These are phyloP conservation scores for Artomyces pyxidatus DNA, from an alignment of 768 basidiomycete genomes.

Conservation along the genomic window DNA sequence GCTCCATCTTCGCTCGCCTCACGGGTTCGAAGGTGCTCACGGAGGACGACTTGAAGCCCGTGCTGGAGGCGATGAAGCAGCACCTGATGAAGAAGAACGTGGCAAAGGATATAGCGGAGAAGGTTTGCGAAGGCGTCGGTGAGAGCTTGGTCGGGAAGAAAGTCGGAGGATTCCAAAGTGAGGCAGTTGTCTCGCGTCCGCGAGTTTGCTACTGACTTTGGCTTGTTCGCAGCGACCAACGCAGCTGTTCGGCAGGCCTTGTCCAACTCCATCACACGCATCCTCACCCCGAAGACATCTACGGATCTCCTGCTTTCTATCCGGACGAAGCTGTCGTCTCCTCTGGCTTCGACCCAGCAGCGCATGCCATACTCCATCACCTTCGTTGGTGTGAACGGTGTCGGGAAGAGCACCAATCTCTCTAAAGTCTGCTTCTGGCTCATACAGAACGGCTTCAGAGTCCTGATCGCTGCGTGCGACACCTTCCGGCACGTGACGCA, in stretches of 20 bases:
- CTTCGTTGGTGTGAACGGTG: constrained; percentile 98
- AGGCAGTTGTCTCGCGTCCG: constrained; percentile 19
- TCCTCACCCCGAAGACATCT: constrained; percentile 92
- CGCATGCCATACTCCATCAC: constrained; percentile 87
- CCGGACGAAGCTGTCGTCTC: constrained; percentile 73
- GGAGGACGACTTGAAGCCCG: constrained; percentile 77
- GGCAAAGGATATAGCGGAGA: constrained; percentile 89
- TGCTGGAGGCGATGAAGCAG: constrained; percentile 91
- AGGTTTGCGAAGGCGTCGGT: constrained; percentile 92
- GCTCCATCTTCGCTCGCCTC: constrained; percentile 74
- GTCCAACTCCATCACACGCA: constrained; percentile 81
- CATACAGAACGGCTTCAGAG: constrained; percentile 87
- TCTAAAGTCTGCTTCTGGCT: constrained; percentile 99
- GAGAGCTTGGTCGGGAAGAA: constrained; percentile 85
- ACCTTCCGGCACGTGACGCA: constrained; percentile 64
- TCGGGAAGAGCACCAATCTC: constrained; percentile 97
- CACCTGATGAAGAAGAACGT: constrained; percentile 99
- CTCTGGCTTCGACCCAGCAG: constrained; percentile 65
- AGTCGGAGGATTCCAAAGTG: constrained; percentile 85
- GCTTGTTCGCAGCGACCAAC: constrained; percentile 83
- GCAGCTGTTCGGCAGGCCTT: constrained; percentile 78
- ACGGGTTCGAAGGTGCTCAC: constrained; percentile 82
- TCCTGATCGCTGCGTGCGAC: constrained; percentile 97
- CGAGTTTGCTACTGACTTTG: constrained; percentile 1
- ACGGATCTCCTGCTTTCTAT: constrained; percentile 95